Conservation (phyloP, 371 early-diverging fungal species). For the Dinochytrium kinnereticum region DNA sequence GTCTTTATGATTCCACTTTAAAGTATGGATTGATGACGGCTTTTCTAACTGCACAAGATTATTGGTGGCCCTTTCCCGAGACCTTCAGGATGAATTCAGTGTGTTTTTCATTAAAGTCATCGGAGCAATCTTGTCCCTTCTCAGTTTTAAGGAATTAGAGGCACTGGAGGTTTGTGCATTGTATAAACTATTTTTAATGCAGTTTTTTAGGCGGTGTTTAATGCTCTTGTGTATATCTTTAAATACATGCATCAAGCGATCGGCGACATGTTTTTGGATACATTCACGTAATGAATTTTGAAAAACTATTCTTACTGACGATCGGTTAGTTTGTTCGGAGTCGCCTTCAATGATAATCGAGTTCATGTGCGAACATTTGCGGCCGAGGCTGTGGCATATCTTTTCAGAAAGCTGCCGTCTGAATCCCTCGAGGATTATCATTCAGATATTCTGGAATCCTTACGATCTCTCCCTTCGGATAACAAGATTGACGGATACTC, state of each 20-base stretch:
- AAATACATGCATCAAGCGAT: slow-evolving; percentile 82
- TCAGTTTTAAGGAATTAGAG: slow-evolving; percentile 66
- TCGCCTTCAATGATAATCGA: slow-evolving; percentile 24
- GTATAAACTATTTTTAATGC: neutral
- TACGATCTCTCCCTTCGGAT: slow-evolving; percentile 55
- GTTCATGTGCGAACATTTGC: slow-evolving; percentile 86
- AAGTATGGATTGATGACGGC: slow-evolving; percentile 56
- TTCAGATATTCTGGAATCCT: slow-evolving; percentile 61
- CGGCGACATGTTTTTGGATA: slow-evolving; percentile 66
- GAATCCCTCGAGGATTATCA: slow-evolving; percentile 60
- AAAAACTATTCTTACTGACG: neutral
- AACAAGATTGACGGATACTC: slow-evolving; percentile 77
- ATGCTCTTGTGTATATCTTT: slow-evolving; percentile 87
- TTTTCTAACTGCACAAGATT: slow-evolving; percentile 56
- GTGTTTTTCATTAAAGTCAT: slow-evolving; percentile 75
- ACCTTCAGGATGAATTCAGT: slow-evolving; percentile 89
- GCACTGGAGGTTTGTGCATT: slow-evolving; percentile 70
- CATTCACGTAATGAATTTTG: slow-evolving; percentile 65
- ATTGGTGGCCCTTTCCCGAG: slow-evolving; percentile 80
- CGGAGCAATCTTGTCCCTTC: slow-evolving; percentile 64
- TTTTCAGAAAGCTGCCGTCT: slow-evolving; percentile 77
- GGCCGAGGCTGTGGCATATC: slow-evolving; percentile 89
- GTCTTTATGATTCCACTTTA: slow-evolving; percentile 73
- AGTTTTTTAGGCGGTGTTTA: slow-evolving; percentile 72
- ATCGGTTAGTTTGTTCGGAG: slow-evolving; percentile 17